Conservation (phyloP, 495 filamentous ascomycete genomes). For the Annulohypoxylon moriforme region DNA sequence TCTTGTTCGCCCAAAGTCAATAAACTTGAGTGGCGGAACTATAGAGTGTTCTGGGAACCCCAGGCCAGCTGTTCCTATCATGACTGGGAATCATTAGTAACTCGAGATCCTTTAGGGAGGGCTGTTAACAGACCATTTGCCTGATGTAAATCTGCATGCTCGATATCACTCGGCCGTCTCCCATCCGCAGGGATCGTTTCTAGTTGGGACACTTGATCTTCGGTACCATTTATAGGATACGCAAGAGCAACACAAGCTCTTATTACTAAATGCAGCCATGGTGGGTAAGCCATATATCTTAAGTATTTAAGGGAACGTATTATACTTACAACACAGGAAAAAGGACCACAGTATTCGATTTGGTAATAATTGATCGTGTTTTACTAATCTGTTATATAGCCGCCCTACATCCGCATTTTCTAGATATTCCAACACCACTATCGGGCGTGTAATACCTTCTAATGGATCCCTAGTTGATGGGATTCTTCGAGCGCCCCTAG, state of each 20-base stretch:
- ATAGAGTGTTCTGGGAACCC: conserved; percentile 23
- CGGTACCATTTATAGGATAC: conserved; percentile 15
- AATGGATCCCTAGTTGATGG: not conserved
- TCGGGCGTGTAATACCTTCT: conserved; percentile 4
- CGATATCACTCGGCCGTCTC: conserved; percentile 8
- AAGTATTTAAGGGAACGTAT: not conserved
- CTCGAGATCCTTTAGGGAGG: not conserved
- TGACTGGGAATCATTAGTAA: conserved; percentile 18
- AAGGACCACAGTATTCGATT: conserved; percentile 31
- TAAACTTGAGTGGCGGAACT: conserved; percentile 27
- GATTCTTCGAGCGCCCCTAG: not conserved
- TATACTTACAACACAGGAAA: conserved; percentile 27
- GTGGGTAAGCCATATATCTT: not conserved
- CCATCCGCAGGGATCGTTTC: conserved; percentile 22
- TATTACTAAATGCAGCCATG: conserved; percentile 3
- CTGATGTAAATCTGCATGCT: conserved; percentile 14
- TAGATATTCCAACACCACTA: conserved; percentile 25
- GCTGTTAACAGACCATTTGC: conserved; percentile 8
- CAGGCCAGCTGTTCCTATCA: conserved; percentile 17
- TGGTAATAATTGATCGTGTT: conserved; percentile 16
- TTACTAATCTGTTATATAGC: conserved; percentile 14
- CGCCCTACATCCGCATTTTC: conserved; percentile 17
- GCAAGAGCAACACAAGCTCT: conserved; percentile 28
- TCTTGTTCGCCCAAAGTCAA: conserved; percentile 26
- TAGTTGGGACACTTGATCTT: conserved; percentile 2